A percentile compares a stretch with the other conserved stretches of the same genome.
Conservation (phyloP, 495 filamentous ascomycete genomes). For the Aspergillus biplanus region DNA sequence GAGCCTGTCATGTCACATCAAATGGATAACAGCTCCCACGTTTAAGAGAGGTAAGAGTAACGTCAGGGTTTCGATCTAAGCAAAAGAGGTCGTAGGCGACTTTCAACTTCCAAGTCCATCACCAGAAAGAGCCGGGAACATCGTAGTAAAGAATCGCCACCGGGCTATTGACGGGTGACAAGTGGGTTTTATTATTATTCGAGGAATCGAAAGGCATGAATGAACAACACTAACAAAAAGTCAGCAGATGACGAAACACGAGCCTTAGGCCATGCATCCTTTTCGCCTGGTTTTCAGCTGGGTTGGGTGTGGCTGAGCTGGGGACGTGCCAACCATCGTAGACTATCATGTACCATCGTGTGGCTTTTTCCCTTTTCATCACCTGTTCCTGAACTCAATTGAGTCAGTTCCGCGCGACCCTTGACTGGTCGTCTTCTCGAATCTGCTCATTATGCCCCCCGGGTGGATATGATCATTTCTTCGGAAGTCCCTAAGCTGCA, state of each 20-base stretch:
- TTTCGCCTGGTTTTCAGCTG: constrained; percentile 17
- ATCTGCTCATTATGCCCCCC: too few species aligned
- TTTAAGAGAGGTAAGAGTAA: neutral
- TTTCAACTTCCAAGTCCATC: too few species aligned
- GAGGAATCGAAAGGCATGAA: neutral
- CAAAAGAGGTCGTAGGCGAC: too few species aligned
- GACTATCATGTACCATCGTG: neutral
- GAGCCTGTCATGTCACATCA: constrained; percentile 3
- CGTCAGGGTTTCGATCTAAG: too few species aligned
- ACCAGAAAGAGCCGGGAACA: neutral
- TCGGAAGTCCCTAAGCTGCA: neutral
- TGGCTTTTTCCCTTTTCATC: constrained; percentile 4
- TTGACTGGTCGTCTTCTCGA: neutral
- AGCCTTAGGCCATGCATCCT: constrained; percentile 13
- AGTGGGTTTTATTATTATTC: neutral
- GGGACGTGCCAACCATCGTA: neutral
- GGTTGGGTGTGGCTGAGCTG: constrained; percentile 23
- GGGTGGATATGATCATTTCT: neutral
- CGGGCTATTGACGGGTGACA: neutral
- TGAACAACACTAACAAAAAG: neutral
- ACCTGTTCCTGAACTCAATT: constrained; percentile 13
- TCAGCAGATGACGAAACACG: constrained; percentile 1
- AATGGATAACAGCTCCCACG: neutral
- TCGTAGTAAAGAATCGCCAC: neutral
- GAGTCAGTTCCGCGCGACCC: constrained; percentile 1